Base-by-base conservation (phyloP, 192 early-diverging fungal species). In the Podila minutissima region DNA sequence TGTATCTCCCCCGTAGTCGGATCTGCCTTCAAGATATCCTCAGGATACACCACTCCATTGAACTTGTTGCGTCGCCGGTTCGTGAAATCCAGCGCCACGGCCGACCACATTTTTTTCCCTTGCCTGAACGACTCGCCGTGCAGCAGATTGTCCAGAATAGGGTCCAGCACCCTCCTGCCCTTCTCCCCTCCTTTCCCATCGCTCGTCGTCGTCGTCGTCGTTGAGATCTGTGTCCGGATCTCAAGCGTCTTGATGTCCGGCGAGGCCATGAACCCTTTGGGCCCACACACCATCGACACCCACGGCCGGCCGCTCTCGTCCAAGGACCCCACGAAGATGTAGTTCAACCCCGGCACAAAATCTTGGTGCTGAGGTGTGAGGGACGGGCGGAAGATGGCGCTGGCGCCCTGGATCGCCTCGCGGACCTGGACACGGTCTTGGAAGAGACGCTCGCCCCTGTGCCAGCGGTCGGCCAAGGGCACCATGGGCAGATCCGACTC, bases 21-120 rank as follows among this genome's bases (percentile, higher is more conserved):
- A 53, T 79, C 55, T 5, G 62, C 76, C 13, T 2, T 28, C 29
- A 79, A 5, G 15, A 79, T 20, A 46, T 68, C 70, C 1, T 62
- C 32, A 17, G 63, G 59, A 28, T 49, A 58, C 2, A 72, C 29
- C 2, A 70, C 76, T 4, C 76, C 76, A 51, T 79, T 79, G 59
- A 79, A 68, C 61, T 79, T 79, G 41, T 79, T 79, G 37, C 76
- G 46, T n/a, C 76, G 62, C n/a, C 76, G 69, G 33, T 79, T 79
- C 4, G 76, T 29, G 57, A 79, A 79, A 22, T 79, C 76, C 26
- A 79, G 38, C 9, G 65, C 69, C 15, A 79, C 70, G 28, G 64
- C 76, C 3, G 64, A 64, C 69, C 69, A 79, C 61, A 62, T 79
- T 5, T 37, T 60, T 4, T 66, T 72, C 0, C 69, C 76, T 7